These are phyloP conservation scores for Trypanosoma avium DNA, from an alignment of 208 protist genomes.

Conservation along the genomic window DNA sequence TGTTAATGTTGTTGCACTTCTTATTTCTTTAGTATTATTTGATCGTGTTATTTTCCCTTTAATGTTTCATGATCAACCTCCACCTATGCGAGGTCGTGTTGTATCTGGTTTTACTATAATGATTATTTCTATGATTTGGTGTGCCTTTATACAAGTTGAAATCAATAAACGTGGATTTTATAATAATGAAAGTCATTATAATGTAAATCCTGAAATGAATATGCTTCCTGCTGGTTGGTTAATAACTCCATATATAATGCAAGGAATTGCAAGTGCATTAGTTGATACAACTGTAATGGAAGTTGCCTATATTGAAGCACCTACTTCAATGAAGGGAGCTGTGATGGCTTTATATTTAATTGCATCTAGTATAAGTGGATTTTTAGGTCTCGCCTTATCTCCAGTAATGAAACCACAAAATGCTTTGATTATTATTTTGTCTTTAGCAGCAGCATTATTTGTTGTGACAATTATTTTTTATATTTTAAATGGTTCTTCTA, in stretches of 20 bases:
- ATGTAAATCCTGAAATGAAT: constrained; percentile 20
- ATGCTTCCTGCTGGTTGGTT: constrained; percentile 53
- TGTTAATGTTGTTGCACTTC: constrained; percentile 59
- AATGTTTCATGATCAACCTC: constrained; percentile 26
- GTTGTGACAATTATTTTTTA: constrained; percentile 42
- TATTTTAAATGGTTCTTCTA: constrained; percentile 26
- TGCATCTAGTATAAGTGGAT: constrained; percentile 60
- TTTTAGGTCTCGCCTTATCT: constrained; percentile 58
- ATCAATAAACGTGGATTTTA: constrained; percentile 46
- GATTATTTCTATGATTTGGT: constrained; percentile 58
- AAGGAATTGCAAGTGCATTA: constrained; percentile 57
- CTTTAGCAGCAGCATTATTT: constrained; percentile 37
- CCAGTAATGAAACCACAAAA: constrained; percentile 60
- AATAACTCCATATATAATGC: constrained; percentile 53
- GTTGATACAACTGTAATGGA: constrained; percentile 74
- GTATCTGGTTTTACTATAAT: constrained; percentile 31
- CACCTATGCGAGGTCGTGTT: constrained; percentile 23
- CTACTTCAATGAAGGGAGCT: constrained; percentile 57
- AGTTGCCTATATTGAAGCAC: constrained; percentile 54
- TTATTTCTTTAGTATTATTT: constrained; percentile 45
- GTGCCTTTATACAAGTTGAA: constrained; percentile 42
- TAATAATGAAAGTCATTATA: constrained; percentile 33
- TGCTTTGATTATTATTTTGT: constrained; percentile 42
- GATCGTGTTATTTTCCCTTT: constrained; percentile 41
- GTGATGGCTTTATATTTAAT: constrained; percentile 72